Percentiles rank a stretch among this genome's conserved stretches.
phyloP scores from a whole-genome alignment of 164 flowering plant genomes.

The Vitis rotundifolia region DNA sequence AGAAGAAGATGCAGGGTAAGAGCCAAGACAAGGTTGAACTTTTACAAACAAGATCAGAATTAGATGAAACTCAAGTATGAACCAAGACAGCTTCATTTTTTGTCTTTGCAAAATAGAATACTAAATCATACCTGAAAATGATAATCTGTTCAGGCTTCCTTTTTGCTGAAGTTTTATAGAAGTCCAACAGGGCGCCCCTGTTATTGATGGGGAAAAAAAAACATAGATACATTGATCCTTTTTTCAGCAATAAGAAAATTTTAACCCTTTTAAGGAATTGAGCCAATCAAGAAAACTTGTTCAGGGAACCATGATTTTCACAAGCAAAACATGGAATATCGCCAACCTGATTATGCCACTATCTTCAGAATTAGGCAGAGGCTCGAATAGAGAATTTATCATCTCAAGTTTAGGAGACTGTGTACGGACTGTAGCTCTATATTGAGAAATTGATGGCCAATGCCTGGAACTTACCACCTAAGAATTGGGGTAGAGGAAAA shows the following conservation, averaged over 20 bases:
- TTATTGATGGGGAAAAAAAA: not conserved
- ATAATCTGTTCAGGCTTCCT: conserved; percentile 22
- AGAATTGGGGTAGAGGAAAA: not conserved
- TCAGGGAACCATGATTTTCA: not conserved
- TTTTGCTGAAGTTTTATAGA: conserved; percentile 14
- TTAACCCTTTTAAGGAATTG: not conserved
- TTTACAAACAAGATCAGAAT: not conserved
- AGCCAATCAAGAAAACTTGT: not conserved
- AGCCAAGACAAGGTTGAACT: conserved; percentile 1
- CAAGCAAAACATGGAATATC: not conserved
- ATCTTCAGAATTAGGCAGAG: conserved; percentile 4
- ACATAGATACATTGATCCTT: not conserved
- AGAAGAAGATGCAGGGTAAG: not conserved
- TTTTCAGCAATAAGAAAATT: not conserved
- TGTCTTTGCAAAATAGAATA: too few relatives aligned
- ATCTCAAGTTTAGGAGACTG: conserved; percentile 27
- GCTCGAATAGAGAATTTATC: conserved; percentile 24
- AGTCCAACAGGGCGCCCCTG: conserved; percentile 13
- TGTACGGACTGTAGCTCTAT: conserved; percentile 22
- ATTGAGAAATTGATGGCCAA: conserved; percentile 28
- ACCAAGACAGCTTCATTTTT: too few relatives aligned
- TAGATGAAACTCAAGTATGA: too few relatives aligned
- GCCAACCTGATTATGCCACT: conserved; percentile 21
- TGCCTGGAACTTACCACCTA: conserved; percentile 29
- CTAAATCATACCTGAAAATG: conserved; percentile 19